phyloP scores from a whole-genome alignment of 1,139 yeast species.

The Scheffersomyces lignicola region DNA sequence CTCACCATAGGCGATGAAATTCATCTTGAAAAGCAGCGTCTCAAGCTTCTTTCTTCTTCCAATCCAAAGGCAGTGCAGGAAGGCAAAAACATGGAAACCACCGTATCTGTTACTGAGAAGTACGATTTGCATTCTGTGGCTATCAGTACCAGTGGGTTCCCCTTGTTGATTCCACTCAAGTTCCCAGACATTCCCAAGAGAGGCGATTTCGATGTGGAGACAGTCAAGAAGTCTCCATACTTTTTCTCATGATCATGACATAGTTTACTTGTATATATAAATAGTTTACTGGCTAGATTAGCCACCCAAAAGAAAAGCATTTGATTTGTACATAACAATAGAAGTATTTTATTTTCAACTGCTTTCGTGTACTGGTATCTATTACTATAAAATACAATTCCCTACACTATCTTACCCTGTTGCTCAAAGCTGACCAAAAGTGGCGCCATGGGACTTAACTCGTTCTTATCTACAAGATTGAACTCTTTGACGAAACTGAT shows the following conservation, averaged over 20 bases:
- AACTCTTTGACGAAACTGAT: constrained; percentile 84
- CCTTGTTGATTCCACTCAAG: constrained; percentile 57
- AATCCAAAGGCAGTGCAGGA: constrained; percentile 48
- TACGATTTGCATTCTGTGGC: constrained; percentile 28
- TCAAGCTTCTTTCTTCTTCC: constrained; percentile 51
- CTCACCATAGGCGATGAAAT: constrained; percentile 74
- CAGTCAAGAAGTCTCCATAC: constrained; percentile 71
- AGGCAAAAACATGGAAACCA: constrained; percentile 66
- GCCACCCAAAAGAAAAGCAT: not conserved
- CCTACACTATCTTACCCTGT: constrained; percentile 74
- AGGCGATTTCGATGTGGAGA: constrained; percentile 81
- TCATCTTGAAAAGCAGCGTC: constrained; percentile 66
- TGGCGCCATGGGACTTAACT: constrained; percentile 74
- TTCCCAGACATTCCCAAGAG: constrained; percentile 77
- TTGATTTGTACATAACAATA: not conserved
- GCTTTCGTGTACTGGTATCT: not conserved
- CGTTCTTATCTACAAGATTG: constrained; percentile 73
- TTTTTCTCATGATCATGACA: constrained; percentile 55
- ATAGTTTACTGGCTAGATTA: too few relatives aligned
- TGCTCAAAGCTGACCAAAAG: constrained; percentile 77
- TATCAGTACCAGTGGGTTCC: constrained; percentile 19
- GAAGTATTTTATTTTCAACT: not conserved
- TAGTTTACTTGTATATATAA: not conserved
- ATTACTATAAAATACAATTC: too few relatives aligned
- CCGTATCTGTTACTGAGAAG: constrained; percentile 65